Evolutionary conservation across 768 basidiomycete genomes (phyloP).

Genomic region (Clavaria fumosa): DNA sequence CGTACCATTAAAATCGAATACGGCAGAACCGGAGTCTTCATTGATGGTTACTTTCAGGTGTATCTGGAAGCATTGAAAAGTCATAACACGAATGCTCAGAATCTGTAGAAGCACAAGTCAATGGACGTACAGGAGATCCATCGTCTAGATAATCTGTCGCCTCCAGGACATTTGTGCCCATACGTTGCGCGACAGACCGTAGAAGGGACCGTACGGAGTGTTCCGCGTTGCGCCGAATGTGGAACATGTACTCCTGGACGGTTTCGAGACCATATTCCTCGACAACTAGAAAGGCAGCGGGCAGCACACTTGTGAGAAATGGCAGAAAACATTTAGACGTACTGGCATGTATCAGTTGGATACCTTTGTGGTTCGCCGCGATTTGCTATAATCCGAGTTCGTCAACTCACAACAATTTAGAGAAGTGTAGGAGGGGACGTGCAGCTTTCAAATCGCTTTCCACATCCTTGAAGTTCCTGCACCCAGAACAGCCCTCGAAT

Average conservation of each 20-base stretch:
- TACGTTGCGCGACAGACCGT: conserved; percentile 52
- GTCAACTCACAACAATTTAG: too few relatives aligned
- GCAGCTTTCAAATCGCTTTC: conserved; percentile 89
- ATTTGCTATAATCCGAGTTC: conserved; percentile 47
- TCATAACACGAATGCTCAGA: not conserved
- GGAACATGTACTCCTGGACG: conserved; percentile 88
- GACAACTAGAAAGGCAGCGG: too few relatives aligned
- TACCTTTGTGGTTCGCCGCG: conserved; percentile 86
- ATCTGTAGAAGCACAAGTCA: not conserved
- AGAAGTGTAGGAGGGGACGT: too few relatives aligned
- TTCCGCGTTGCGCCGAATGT: conserved; percentile 84
- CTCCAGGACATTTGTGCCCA: conserved; percentile 46
- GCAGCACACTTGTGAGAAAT: conserved; percentile 6
- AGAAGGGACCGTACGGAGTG: conserved; percentile 72
- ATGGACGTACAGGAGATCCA: conserved; percentile 53
- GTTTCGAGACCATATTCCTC: conserved; percentile 73
- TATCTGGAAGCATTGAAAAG: conserved; percentile 35
- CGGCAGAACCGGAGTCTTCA: conserved; percentile 54
- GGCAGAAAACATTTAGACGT: conserved; percentile 12
- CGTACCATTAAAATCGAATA: conserved; percentile 76
- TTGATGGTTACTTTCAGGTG: conserved; percentile 65
- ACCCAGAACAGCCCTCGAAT: conserved; percentile 79
- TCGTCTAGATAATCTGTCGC: conserved; percentile 81
- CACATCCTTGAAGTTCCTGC: conserved; percentile 75
- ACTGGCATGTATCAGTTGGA: conserved; percentile 73